Evolutionary conservation across 768 basidiomycete genomes (phyloP), one percentile per base, ranked within the genome.

Genomic region (Cytidiella melzeri): DNA sequence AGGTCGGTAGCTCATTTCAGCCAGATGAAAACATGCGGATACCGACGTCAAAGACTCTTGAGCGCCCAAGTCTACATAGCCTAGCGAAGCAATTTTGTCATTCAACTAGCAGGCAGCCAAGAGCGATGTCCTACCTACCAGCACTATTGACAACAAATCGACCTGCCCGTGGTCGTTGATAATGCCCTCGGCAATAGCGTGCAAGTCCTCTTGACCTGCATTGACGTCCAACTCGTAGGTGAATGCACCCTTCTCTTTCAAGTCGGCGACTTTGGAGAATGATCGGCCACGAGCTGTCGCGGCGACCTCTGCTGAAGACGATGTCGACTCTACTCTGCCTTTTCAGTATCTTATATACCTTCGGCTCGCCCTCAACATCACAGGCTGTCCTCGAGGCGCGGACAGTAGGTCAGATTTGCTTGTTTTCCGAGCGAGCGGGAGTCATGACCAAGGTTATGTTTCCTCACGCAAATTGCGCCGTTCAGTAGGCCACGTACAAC

Each of bases 71-170:
- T 47, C 51, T 4, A 61, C 43, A 47, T 65, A 66, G 9, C 72
- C 56, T 54, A 37, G 12, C n/a, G n/a, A 45, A 27, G 34, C n/a
- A 24, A 41, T 27, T 19, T 26, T 28, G 10, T 34, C 20, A 47
- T 10, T 4, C 11, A 23, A 19, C 19, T 34, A 38, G 7, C 28
- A 27, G n/a, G 6, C 26, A 5, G 3, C 19, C 4, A 7, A 10
- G 10, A 11, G n/a, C n/a, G n/a, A n/a, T n/a, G n/a, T n/a, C n/a
- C n/a, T n/a, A 27, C 48, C 5, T n/a, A 56, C 53, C 73, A 9
- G 74, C 73, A 51, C 74, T 74, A 48, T 75, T 75, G 13, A 77
- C 70, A 0, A 76, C 49, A 0, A 74, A 48, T 77, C 74, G 21
- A 77, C 53, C 26, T 63, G 60, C 0, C 73, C 73, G 52, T 76